phyloP scores from a whole-genome alignment of 2,329 filamentous ascomycete genomes.

The Hypoxylon sp. region DNA sequence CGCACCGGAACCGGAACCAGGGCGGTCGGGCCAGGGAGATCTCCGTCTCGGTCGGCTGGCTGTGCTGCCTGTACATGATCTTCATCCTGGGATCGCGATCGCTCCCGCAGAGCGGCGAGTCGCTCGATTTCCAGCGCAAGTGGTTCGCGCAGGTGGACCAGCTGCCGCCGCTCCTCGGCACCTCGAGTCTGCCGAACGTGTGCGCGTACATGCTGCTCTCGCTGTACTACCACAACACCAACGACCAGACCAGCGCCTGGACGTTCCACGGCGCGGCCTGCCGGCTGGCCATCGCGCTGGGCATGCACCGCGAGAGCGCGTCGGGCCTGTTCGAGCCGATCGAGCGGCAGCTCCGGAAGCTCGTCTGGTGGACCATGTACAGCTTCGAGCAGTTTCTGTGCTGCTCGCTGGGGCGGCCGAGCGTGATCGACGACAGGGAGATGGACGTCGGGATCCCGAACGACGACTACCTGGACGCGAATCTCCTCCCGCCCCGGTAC shows the following conservation, averaged over 20 bases:
- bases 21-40: slow-evolving; percentile 39
- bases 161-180: slow-evolving; percentile 49
- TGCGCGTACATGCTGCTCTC: slow-evolving; percentile 54
- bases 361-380: slow-evolving; percentile 48
- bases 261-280: slow-evolving; percentile 52
- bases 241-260: slow-evolving; percentile 53
- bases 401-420: slow-evolving; percentile 45
- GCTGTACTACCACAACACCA: slow-evolving; percentile 52
- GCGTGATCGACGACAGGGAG: slow-evolving; percentile 44
- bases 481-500: slow-evolving; percentile 37
- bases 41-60: slow-evolving; percentile 51
- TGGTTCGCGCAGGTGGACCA: slow-evolving; percentile 47
- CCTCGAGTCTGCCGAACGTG: slow-evolving; percentile 52
- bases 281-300: slow-evolving; percentile 53
- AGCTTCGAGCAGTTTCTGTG: slow-evolving; percentile 47
- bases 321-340: slow-evolving; percentile 48
- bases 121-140: slow-evolving; percentile 47
- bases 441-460: slow-evolving; percentile 42
- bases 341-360: slow-evolving; percentile 42
- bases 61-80: slow-evolving; percentile 52
- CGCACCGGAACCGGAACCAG: slow-evolving; percentile 1
- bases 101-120: slow-evolving; percentile 45
- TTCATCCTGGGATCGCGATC: slow-evolving; percentile 53
- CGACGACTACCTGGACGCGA: slow-evolving; percentile 41
- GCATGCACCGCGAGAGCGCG: slow-evolving; percentile 53